Evolutionary conservation across 2,329 filamentous ascomycete genomes (phyloP), one percentile per base, ranked within the genome.

Genomic region (Corniculantispora saksenae): DNA sequence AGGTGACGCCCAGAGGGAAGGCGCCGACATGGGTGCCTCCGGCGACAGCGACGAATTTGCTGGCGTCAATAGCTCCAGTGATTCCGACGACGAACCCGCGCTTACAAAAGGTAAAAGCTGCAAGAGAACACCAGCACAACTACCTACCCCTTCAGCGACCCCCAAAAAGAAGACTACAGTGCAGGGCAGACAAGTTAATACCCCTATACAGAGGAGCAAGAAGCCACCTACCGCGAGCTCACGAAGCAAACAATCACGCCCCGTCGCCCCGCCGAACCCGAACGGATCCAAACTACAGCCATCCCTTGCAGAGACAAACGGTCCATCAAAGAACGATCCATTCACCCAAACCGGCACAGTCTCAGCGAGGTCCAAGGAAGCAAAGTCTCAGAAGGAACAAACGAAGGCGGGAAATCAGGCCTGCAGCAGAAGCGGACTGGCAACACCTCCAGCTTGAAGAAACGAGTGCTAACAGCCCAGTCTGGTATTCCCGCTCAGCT

Each of bases 21-120:
- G 25, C 27, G 38, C 15, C 7, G 56, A 21, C 9, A 12, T 8
- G 8, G 48, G n/a, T 23, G 43, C 21, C 3, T 61, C 48, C 9
- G 43, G 50, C 27, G 57, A 61, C 7, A 51, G 38, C 38, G 63
- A 65, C 13, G 63, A 65, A 19, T 65, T 65, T 17, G 47, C 63
- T 2, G 47, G 19, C 7, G 45, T n/a, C 29, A 47, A 55, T 27
- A 43, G 38, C 48, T 63, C 64, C 15, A 59, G 38, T 38, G 60
- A 58, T 25, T 62, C 77, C 23, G 71, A 73, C 19, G 66, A 67
- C 19, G n/a, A 45, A 3, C 45, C 17, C 25, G 63, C 61, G 54
- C 56, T 68, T 57, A 63, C 66, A 67, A 73, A 77, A 78, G 77
- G 76, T 79, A 78, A 78, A 76, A 68, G 67, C 64, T 70, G 72